Conservation (phyloP, 2,329 filamentous ascomycete genomes). For the Penicillium sp. region DNA sequence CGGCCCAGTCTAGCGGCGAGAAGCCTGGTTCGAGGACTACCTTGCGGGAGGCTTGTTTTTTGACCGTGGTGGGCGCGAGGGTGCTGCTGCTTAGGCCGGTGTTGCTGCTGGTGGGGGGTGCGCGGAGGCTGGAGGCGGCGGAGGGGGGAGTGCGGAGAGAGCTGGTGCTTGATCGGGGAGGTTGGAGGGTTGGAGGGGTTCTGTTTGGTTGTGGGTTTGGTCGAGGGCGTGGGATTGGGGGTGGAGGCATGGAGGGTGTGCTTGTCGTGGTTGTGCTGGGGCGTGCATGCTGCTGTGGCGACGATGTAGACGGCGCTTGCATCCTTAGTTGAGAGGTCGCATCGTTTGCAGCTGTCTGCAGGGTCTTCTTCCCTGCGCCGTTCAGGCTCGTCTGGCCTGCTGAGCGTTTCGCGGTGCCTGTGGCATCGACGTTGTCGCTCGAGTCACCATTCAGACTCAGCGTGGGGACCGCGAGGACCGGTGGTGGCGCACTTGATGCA, state of each 20-base stretch:
- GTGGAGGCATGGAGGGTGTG: constrained; percentile 37
- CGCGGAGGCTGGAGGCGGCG: constrained; percentile 47
- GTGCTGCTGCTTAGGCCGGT: constrained; percentile 47
- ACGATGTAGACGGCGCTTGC: constrained; percentile 11
- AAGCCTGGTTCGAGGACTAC: constrained; percentile 86
- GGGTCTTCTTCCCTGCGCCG: constrained; percentile 3
- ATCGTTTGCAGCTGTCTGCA: constrained; percentile 10
- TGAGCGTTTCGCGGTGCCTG: neutral
- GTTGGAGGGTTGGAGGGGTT: constrained; percentile 14
- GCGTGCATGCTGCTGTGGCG: constrained; percentile 16
- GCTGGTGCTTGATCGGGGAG: constrained; percentile 25
- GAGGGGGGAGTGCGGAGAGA: constrained; percentile 48
- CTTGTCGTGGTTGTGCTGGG: constrained; percentile 12
- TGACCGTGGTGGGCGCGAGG: constrained; percentile 44
- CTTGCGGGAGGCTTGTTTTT: constrained; percentile 53
- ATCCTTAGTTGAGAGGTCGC: constrained; percentile 8
- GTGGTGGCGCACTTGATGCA: constrained; percentile 24
- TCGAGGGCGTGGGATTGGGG: constrained; percentile 34
- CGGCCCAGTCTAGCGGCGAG: constrained; percentile 95
- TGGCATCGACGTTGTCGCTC: constrained; percentile 4
- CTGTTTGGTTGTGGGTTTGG: constrained; percentile 26
- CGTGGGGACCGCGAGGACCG: constrained; percentile 33
- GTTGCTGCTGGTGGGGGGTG: constrained; percentile 25
- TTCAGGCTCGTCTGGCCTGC: constrained; percentile 1
- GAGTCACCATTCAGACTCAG: constrained; percentile 33